phyloP scores from a whole-genome alignment of 2,329 filamentous ascomycete species.

The Dothistroma pini region DNA sequence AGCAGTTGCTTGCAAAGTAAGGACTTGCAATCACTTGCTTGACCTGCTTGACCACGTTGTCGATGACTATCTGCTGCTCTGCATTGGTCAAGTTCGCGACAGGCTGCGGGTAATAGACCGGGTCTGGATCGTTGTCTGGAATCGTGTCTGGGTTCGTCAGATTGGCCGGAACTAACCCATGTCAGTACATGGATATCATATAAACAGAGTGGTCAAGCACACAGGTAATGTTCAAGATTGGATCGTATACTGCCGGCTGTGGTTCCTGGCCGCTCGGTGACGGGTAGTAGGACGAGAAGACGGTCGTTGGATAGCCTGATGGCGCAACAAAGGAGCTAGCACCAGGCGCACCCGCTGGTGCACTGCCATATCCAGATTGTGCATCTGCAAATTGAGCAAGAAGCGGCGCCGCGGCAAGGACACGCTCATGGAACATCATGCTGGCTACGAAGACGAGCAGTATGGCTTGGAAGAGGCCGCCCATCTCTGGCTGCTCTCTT shows the following conservation, averaged over 20 bases:
- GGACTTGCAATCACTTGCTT: conserved; percentile 40
- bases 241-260: conserved; percentile 51
- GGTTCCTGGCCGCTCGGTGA: conserved; percentile 48
- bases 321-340: conserved; percentile 40
- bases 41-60: conserved; percentile 45
- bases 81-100: conserved; percentile 44
- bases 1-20: conserved; percentile 43
- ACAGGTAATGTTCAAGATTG: conserved; percentile 52
- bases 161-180: conserved; percentile 40
- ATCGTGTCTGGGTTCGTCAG: conserved; percentile 54
- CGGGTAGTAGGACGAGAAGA: conserved; percentile 49
- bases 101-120: conserved; percentile 49
- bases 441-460: conserved; percentile 5
- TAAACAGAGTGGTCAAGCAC: background rate
- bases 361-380: conserved; percentile 11
- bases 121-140: conserved; percentile 48
- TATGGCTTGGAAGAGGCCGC: background rate
- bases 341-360: conserved; percentile 6
- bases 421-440: conserved; percentile 11
- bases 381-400: conserved; percentile 16
- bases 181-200: background rate
- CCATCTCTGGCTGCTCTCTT: conserved; percentile 7
- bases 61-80: conserved; percentile 42
- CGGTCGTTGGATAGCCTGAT: conserved; percentile 49
- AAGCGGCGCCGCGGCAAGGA: conserved; percentile 14